Percentiles rank a stretch among this genome's conserved stretches.
Evolutionary conservation across 805 yeast genomes (phyloP).

Genomic region (Ogataea naganishii): DNA sequence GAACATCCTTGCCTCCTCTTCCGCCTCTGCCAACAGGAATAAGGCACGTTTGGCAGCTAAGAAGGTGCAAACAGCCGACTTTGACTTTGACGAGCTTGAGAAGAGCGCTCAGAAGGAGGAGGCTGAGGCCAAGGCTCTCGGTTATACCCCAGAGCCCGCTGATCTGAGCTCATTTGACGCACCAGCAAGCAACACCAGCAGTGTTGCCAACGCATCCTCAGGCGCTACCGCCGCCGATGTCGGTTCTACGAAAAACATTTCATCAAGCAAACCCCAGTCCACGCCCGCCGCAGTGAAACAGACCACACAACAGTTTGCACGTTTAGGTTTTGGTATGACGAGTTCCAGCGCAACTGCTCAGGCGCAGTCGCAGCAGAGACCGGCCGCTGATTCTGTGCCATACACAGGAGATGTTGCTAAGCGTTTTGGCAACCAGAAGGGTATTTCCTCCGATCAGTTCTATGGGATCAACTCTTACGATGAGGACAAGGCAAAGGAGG

Average conservation of each 20-base stretch:
- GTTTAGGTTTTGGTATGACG: slow-evolving; percentile 86
- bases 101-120: slow-evolving; percentile 78
- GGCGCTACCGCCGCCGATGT: slow-evolving; percentile 10
- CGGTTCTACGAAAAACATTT: slow-evolving; percentile 5
- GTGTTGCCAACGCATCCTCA: slow-evolving; percentile 7
- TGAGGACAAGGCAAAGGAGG: slow-evolving; percentile 69
- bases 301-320: slow-evolving; percentile 66
- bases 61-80: slow-evolving; percentile 40
- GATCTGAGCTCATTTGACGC: slow-evolving; percentile 8
- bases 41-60: slow-evolving; percentile 50
- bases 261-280: slow-evolving; percentile 13
- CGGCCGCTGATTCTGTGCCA: slow-evolving; percentile 25
- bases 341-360: slow-evolving; percentile 46
- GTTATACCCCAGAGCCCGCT: slow-evolving; percentile 34
- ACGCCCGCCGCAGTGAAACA: slow-evolving; percentile 30
- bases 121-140: slow-evolving; percentile 51
- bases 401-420: slow-evolving; percentile 68
- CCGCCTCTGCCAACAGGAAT: slow-evolving; percentile 42
- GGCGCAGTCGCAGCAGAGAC: slow-evolving; percentile 20
- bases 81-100: slow-evolving; percentile 55
- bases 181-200: slow-evolving; percentile 7
- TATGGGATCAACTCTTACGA: slow-evolving; percentile 87
- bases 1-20: slow-evolving; percentile 27
- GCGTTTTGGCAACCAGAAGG: slow-evolving; percentile 85
- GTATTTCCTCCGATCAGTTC: slow-evolving; percentile 90